phyloP scores from a whole-genome alignment of 2,329 filamentous ascomycete genomes.

The Aspergillus pseudoglaucus region DNA sequence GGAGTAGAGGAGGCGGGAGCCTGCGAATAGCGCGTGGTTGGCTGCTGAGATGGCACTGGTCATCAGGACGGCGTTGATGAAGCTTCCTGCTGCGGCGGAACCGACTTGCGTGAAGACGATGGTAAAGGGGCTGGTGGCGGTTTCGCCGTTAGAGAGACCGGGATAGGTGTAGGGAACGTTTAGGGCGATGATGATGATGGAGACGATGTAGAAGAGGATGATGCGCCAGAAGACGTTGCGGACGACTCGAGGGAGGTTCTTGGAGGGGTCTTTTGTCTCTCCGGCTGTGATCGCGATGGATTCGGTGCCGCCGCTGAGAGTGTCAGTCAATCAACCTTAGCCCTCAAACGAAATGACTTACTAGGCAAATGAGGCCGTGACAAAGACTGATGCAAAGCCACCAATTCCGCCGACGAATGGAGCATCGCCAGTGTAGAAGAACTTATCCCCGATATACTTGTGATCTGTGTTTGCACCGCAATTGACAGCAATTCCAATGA shows the following conservation, averaged over 20 bases:
- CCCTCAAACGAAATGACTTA: constrained; percentile 13
- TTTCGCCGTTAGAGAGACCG: constrained; percentile 36
- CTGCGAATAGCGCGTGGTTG: constrained; percentile 55
- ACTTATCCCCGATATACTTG: constrained; percentile 52
- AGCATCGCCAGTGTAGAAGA: constrained; percentile 54
- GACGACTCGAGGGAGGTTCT: constrained; percentile 56
- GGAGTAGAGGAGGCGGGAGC: constrained; percentile 52
- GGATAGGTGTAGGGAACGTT: constrained; percentile 53
- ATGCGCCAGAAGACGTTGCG: constrained; percentile 62
- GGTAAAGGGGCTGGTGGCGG: constrained; percentile 50
- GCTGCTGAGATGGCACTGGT: constrained; percentile 54
- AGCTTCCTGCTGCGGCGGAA: constrained; percentile 48
- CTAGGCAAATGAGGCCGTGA: constrained; percentile 57
- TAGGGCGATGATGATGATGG: constrained; percentile 51
- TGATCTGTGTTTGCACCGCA: constrained; percentile 50
- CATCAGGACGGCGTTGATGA: constrained; percentile 58
- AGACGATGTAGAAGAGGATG: constrained; percentile 49
- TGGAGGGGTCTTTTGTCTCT: constrained; percentile 57
- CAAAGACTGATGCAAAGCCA: constrained; percentile 59
- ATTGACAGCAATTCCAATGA: constrained; percentile 56
- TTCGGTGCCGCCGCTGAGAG: constrained; percentile 51
- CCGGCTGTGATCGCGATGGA: constrained; percentile 61
- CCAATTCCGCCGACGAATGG: constrained; percentile 61
- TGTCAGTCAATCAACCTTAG: constrained; percentile 4
- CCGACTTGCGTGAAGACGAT: constrained; percentile 57